phyloP scores from a whole-genome alignment of 1,284 basidiomycete genomes.

The Malassezia nana region DNA sequence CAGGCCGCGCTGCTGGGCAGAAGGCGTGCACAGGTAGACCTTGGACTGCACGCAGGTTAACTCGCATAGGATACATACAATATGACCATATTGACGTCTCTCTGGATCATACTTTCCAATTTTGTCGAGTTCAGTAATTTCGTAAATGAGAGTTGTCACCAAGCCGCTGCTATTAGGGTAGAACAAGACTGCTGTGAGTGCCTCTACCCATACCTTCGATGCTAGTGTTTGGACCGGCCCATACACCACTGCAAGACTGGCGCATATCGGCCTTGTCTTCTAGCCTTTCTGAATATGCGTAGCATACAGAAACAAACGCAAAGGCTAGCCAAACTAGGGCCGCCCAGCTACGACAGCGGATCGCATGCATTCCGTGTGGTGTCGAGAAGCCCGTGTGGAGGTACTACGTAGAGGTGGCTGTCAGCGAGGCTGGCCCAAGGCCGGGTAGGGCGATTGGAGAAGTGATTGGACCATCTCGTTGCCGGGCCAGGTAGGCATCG shows the following conservation, averaged over 20 bases:
- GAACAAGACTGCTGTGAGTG: slow-evolving; percentile 61
- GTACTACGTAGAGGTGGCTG: background rate
- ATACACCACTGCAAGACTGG: slow-evolving; percentile 93
- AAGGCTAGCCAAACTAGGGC: background rate
- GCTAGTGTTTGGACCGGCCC: slow-evolving; percentile 64
- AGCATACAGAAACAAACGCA: background rate
- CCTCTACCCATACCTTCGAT: slow-evolving; percentile 61
- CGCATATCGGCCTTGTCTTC: slow-evolving; percentile 57
- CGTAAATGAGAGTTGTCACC: slow-evolving; percentile 85
- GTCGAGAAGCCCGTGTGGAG: background rate
- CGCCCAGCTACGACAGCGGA: background rate
- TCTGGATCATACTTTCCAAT: slow-evolving; percentile 57
- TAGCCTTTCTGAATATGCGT: slow-evolving; percentile 29
- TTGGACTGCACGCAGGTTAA: slow-evolving; percentile 15
- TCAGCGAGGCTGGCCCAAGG: background rate
- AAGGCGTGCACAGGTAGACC: slow-evolving; percentile 59
- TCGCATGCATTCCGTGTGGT: background rate
- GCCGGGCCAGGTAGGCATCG: background rate
- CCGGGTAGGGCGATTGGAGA: background rate
- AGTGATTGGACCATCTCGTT: background rate
- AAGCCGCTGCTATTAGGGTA: slow-evolving; percentile 68
- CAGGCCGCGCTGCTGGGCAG: slow-evolving; percentile 21
- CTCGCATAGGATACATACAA: background rate
- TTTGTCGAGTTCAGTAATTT: slow-evolving; percentile 76
- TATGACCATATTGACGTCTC: slow-evolving; percentile 13